phyloP scores from a whole-genome alignment of 1,284 basidiomycete species.

The Boletellus sp. region DNA sequence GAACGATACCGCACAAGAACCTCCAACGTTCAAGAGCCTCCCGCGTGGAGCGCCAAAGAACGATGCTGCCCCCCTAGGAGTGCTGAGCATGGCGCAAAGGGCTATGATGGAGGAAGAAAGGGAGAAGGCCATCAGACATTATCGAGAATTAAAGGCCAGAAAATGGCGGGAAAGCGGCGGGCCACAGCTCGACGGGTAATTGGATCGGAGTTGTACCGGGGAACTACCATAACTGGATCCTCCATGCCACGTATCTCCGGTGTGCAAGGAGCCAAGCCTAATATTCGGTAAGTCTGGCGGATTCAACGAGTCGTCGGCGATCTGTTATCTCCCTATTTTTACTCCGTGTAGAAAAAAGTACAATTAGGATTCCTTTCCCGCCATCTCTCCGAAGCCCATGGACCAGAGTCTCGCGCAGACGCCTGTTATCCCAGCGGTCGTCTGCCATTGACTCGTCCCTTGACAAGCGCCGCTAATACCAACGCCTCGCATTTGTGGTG shows the following conservation, averaged over 20 bases:
- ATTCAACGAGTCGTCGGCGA: constrained; percentile 2
- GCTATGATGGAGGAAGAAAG: constrained; percentile 73
- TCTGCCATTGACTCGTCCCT: constrained; percentile 5
- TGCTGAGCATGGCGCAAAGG: constrained; percentile 72
- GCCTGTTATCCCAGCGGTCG: background rate
- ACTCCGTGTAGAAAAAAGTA: background rate
- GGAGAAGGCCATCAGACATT: constrained; percentile 60
- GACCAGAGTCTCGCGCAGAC: background rate
- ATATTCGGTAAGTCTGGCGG: background rate
- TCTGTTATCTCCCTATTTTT: constrained; percentile 10
- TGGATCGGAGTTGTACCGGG: constrained; percentile 2
- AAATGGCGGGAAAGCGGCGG: constrained; percentile 19
- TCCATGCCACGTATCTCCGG: constrained; percentile 1
- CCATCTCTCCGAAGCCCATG: constrained; percentile 6
- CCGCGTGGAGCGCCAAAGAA: constrained; percentile 38
- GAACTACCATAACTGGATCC: constrained; percentile 9
- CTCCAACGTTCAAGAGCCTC: constrained; percentile 47
- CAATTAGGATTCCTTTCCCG: background rate
- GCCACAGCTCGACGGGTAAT: constrained; percentile 8
- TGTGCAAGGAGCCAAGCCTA: background rate
- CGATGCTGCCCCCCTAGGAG: constrained; percentile 35
- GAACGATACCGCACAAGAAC: constrained; percentile 68
- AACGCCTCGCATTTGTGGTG: constrained; percentile 3
- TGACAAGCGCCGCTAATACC: constrained; percentile 1
- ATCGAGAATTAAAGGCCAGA: constrained; percentile 63